Evolutionary conservation across 495 filamentous ascomycete genomes (phyloP), one percentile per base, ranked within the genome.

Genomic region (Trypethelium eluteriae): DNA sequence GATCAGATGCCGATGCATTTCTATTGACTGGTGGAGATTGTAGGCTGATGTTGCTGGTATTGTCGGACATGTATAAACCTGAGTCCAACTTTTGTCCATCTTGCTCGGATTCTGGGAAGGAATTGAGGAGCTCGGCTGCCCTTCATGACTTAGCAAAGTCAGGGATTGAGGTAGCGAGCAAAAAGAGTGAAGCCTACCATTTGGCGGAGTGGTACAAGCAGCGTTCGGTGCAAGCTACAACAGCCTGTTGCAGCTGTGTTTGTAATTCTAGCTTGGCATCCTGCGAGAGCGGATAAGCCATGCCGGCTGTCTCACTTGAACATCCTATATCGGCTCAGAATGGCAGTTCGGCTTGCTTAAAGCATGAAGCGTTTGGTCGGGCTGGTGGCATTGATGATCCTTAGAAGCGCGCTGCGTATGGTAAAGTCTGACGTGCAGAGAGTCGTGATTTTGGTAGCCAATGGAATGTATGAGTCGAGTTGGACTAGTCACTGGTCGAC

Each of bases 141-240:
- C 94, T 98, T 70, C 67, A 14, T 62, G 46, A 64, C 50, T 64
- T 46, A 57, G 64, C 64, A 69, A 64, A 71, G 70, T 67, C 36
- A 39, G 38, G 64, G 36, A 1, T 46, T 6, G n/a, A 9, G n/a
- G 3, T 32, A 41, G 64, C 4, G 49, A 64, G 38, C 10, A 32
- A 39, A 50, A 38, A 41, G 46, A 63, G 32, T n/a, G 14, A 18
- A 32, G 53, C 70, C 53, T 84, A 97, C 94, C 95, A 98, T 87
- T 98, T 99, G 14, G 95, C 87, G 16, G 92, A 92, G 70, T 97
- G 92, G 75, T 96, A 98, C 2, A 99, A 84, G 79, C 95, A 96
- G 73, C 95, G 81, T 70, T 99, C 95, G 0, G 91, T 94, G 80
- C 92, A 97, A 72, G 92, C 91, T 2, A 96, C 82, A 0, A 91